Base-by-base conservation (phyloP, 345 rosid genomes). In the Syzygium oleosum region DNA sequence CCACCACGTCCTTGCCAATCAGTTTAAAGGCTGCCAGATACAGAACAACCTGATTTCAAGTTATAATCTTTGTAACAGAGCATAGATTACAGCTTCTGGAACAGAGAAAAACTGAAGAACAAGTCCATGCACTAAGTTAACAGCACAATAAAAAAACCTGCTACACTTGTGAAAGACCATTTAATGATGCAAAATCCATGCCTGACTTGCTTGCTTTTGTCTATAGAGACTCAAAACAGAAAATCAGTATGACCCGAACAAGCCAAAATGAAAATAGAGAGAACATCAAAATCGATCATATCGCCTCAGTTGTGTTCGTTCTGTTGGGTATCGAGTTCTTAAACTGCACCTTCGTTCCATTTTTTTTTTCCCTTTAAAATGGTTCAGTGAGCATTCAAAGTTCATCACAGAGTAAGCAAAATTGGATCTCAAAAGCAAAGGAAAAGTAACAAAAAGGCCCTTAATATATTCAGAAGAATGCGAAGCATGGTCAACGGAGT, bases 1-100 rank as follows among this genome's bases (percentile, higher is more conserved):
- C 95, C 88, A 94, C 97, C 55, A 91, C 94, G 88, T 94, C 93
- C 88, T 93, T 85, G 90, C 91, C 96, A 79, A 96, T 89, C 83
- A 95, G 87, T 88, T 94, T 90, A 90, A 96, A 94, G 90, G 94
- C 98, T 96, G 97, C 84, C 85, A 86, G 53, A 88, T 80, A 34
- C 56, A 34, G 41, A 88, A 88, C 29, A 73, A 88, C 51, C 41
- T 4, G 14, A 68, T 38, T 14, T 59, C 54, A 23, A n/a, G 58
- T 73, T 22, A 73, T 73, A 38, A 38, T 31, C 78, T 16, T 34
- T 31, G 78, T 9, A 31, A 7, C 41, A 31, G 78, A 65, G 43
- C 17, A 31, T 43, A 31, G 41, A 31, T 41, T 16, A 31, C 49
- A 38, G 21, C 43, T 73, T 73, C 80, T 73, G 9, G 80, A 38